These are phyloP conservation scores for Paratrimastix pyriformis DNA, from an alignment of 78 protist genomes.

Conservation along the genomic window DNA sequence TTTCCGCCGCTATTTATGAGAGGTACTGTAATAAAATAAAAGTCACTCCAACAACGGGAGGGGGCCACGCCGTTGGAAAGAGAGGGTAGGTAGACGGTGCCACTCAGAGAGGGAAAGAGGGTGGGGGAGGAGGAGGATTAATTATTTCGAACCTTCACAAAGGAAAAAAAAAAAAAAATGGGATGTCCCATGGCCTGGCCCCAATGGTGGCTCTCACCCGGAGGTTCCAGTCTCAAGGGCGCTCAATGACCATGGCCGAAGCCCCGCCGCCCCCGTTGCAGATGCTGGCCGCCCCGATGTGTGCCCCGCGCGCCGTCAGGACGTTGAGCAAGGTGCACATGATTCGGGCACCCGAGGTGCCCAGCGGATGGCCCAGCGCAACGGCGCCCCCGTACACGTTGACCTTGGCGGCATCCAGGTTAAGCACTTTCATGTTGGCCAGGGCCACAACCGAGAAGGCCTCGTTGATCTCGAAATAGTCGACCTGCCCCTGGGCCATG, in stretches of 20 bases:
- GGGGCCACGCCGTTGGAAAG: too few species aligned
- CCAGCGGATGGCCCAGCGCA: conserved; percentile 96
- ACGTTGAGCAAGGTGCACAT: conserved; percentile 56
- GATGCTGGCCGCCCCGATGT: conserved; percentile 29
- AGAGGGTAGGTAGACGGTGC: too few species aligned
- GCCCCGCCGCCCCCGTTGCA: conserved; percentile 60
- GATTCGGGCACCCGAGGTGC: conserved; percentile 84
- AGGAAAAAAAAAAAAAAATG: too few species aligned
- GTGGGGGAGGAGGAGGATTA: too few species aligned
- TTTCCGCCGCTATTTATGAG: too few species aligned
- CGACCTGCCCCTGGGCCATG: conserved; percentile 35
- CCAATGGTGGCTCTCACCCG: too few species aligned
- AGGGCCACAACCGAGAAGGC: conserved; percentile 80
- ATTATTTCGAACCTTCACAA: too few species aligned
- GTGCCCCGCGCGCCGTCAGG: conserved; percentile 17
- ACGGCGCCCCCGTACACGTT: conserved; percentile 95
- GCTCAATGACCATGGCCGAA: conserved; percentile 26
- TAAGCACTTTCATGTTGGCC: conserved; percentile 53
- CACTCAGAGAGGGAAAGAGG: too few species aligned
- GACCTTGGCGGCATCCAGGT: conserved; percentile 39
- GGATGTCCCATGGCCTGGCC: too few species aligned
- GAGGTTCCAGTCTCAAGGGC: not conserved
- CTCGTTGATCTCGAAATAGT: conserved; percentile 88
- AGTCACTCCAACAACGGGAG: too few species aligned
- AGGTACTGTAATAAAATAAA: too few species aligned